These are phyloP conservation scores for Saprolegnia diclina DNA, from an alignment of 352 stramenopile genomes.

Conservation along the genomic window DNA sequence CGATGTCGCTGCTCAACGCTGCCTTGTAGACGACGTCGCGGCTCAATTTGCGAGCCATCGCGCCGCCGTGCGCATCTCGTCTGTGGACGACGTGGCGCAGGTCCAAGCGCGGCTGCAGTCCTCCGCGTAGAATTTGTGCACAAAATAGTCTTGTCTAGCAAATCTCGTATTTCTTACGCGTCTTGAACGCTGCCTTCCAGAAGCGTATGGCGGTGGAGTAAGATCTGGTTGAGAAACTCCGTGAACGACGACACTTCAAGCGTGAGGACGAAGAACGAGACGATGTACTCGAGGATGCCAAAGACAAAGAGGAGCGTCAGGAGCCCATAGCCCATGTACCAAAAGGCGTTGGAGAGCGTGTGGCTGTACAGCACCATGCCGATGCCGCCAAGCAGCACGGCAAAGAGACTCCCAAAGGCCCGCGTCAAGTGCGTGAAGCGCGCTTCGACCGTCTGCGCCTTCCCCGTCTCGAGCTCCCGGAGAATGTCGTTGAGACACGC, in stretches of 20 bases:
- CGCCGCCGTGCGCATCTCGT: neutral
- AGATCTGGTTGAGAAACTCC: conserved; percentile 61
- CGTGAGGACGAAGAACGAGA: conserved; percentile 75
- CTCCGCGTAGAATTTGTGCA: neutral
- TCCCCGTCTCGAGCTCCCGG: neutral
- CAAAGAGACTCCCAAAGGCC: conserved; percentile 28
- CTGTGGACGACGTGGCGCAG: neutral
- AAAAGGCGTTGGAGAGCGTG: conserved; percentile 13
- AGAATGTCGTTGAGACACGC: conserved; percentile 6
- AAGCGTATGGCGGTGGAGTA: conserved; percentile 48
- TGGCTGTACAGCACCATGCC: neutral
- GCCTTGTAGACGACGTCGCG: neutral
- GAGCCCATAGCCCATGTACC: conserved; percentile 29
- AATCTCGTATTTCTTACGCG: neutral
- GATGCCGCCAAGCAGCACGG: neutral
- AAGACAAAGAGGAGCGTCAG: conserved; percentile 38
- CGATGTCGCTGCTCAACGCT: neutral
- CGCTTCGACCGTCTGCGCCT: conserved; percentile 1
- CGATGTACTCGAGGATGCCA: conserved; percentile 52
- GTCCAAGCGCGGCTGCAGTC: neutral
- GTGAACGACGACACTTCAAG: conserved; percentile 79
- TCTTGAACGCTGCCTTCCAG: conserved; percentile 12
- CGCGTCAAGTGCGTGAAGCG: conserved; percentile 30
- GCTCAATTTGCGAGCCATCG: neutral
- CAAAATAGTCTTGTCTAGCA: neutral